Conservation (phyloP, 805 yeast genomes). For the Zygotorulaspora danielsina region DNA sequence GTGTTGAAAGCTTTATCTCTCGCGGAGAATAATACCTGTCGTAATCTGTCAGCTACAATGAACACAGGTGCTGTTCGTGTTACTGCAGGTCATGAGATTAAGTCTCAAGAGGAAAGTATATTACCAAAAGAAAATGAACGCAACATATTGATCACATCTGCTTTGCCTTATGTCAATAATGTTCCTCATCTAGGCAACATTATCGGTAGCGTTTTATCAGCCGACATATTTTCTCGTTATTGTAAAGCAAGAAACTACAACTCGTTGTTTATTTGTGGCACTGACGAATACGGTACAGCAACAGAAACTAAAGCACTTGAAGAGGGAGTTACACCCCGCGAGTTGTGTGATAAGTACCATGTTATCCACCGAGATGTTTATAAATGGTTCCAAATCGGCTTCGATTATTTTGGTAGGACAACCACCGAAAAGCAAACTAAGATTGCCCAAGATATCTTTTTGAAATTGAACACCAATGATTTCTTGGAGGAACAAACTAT, state of each 20-base stretch:
- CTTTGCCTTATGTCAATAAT: conserved; percentile 95
- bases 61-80: conserved; percentile 41
- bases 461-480: conserved; percentile 69
- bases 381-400: conserved; percentile 94
- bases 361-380: conserved; percentile 82
- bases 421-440: conserved; percentile 88
- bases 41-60: conserved; percentile 30
- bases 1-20: conserved; percentile 44
- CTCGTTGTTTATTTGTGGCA: conserved; percentile 86
- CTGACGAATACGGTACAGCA: conserved; percentile 99
- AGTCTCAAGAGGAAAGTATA: conserved; percentile 38
- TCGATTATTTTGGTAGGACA: conserved; percentile 95
- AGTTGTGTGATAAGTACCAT: conserved; percentile 88
- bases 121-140: conserved; percentile 68
- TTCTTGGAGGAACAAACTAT: conserved; percentile 80
- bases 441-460: conserved; percentile 90
- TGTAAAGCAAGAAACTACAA: conserved; percentile 85
- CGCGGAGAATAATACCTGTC: conserved; percentile 40
- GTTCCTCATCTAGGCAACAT: conserved; percentile 98
- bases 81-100: conserved; percentile 24
- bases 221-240: conserved; percentile 90
- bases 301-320: conserved; percentile 97
- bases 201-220: conserved; percentile 89
- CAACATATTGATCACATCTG: conserved; percentile 88
- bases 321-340: conserved; percentile 82